Evolutionary conservation across 1,139 yeast species (phyloP).

Genomic region (Debaryomycetaceae sp.): DNA sequence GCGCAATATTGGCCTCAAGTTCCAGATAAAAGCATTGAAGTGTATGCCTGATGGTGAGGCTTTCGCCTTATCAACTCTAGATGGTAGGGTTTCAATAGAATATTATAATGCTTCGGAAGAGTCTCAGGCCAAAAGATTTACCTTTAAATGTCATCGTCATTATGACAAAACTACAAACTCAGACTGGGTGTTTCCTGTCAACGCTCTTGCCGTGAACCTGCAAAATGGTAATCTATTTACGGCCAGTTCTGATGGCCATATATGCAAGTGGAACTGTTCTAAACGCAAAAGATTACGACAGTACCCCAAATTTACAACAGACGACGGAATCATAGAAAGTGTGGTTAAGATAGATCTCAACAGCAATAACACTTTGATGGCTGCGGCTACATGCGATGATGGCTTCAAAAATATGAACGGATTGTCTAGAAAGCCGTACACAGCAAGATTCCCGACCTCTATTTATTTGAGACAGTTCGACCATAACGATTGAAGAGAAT

Average conservation of each 20-base stretch:
- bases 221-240: conserved; percentile 54
- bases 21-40: conserved; percentile 62
- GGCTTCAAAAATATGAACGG: conserved; percentile 32
- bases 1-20: conserved; percentile 70
- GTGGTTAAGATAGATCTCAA: conserved; percentile 50
- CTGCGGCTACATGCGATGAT: conserved; percentile 65
- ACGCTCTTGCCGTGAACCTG: conserved; percentile 57
- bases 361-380: conserved; percentile 34
- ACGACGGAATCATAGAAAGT: conserved; percentile 18
- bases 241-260: conserved; percentile 74
- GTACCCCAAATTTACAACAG: conserved; percentile 41
- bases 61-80: conserved; percentile 77
- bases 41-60: conserved; percentile 59
- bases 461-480: conserved; percentile 8
- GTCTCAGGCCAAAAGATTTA: conserved; percentile 53
- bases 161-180: conserved; percentile 38
- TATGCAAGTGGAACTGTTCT: conserved; percentile 75
- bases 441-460: conserved; percentile 11
- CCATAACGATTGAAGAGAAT: conserved; percentile 3
- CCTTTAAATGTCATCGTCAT: conserved; percentile 78
- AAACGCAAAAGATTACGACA: conserved; percentile 60
- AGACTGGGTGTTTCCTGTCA: conserved; percentile 76
- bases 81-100: conserved; percentile 84
- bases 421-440: conserved; percentile 8
- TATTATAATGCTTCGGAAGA: conserved; percentile 53